Evolutionary conservation across 495 filamentous ascomycete genomes (phyloP), one percentile per base, ranked within the genome.

Genomic region (Usnea hakonensis): DNA sequence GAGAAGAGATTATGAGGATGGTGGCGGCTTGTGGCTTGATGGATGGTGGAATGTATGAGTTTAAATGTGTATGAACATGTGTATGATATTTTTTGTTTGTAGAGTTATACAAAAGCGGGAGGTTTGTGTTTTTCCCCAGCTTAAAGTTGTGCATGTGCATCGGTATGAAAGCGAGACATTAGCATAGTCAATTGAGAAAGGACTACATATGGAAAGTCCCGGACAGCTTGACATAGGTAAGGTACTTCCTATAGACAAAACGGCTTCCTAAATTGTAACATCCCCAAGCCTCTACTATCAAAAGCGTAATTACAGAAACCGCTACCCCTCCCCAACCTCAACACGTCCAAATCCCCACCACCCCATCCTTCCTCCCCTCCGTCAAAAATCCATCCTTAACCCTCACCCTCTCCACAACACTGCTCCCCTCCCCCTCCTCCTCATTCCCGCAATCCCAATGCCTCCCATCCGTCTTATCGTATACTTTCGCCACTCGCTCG

Each of bases 391-490:
- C 95, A 70, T 99, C 94, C 74, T 91, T 90, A 58, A 97, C 86
- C 55, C 91, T 83, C 33, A 97, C 95, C 44, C 81, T 85, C 72
- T 97, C 92, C 33, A 97, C 85, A n/a, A 86, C 81, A 14, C 86
- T 80, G 17, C 73, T 76, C 56, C 80, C 83, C 11, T 78, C 85
- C 19, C 79, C 69, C 26, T 89, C 89, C 28, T 83, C 83, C 33
- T 81, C 80, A 77, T 79, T 40, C 23, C 94, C 94, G 73, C 94
- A 99, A 72, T 97, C 92, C 94, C 94, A 97, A 72, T 97, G 95
- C 62, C 89, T 77, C 14, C 90, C 91, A 68, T 99, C 94, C 5
- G 88, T 87, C 81, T 97, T 97, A 75, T 99, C 94, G 73, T 97
- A 97, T 54, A 97, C 87, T 75, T 99, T 99, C 64, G 91, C 90